Percentiles rank a stretch among this genome's conserved stretches.
phyloP scores from a whole-genome alignment of 441 rosid species.

The Cnidoscolus chayamansa region DNA sequence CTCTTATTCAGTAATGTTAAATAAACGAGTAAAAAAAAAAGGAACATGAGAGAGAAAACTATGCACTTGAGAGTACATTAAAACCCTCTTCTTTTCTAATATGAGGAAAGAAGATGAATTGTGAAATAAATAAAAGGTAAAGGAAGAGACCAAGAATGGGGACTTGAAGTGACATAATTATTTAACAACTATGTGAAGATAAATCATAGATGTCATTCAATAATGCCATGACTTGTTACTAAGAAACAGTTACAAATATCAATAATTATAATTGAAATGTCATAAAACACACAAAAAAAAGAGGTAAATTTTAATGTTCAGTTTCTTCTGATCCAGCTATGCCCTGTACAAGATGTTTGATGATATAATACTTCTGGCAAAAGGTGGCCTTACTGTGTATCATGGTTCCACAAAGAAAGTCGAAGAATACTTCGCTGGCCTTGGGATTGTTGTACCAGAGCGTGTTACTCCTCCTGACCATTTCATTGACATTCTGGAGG shows the following conservation, averaged over 20 bases:
- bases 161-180: neutral
- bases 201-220: neutral
- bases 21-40: no score
- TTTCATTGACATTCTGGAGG: constrained; percentile 85
- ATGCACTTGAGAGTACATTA: neutral
- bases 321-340: constrained; percentile 55
- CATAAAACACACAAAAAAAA: neutral
- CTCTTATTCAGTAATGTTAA: no score
- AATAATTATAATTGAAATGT: neutral
- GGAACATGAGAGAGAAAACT: neutral
- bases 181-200: neutral
- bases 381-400: constrained; percentile 87
- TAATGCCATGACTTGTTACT: neutral
- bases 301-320: neutral
- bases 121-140: neutral
- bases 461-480: constrained; percentile 94
- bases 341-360: constrained; percentile 82
- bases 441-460: constrained; percentile 79
- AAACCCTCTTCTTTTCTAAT: neutral
- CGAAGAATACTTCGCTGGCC: constrained; percentile 71
- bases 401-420: constrained; percentile 77
- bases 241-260: neutral
- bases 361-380: constrained; percentile 86
- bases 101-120: neutral
- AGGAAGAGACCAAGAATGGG: neutral